Evolutionary conservation across 1,284 basidiomycete genomes (phyloP), one percentile per base, ranked within the genome.

Genomic region (Flammula alnicola): DNA sequence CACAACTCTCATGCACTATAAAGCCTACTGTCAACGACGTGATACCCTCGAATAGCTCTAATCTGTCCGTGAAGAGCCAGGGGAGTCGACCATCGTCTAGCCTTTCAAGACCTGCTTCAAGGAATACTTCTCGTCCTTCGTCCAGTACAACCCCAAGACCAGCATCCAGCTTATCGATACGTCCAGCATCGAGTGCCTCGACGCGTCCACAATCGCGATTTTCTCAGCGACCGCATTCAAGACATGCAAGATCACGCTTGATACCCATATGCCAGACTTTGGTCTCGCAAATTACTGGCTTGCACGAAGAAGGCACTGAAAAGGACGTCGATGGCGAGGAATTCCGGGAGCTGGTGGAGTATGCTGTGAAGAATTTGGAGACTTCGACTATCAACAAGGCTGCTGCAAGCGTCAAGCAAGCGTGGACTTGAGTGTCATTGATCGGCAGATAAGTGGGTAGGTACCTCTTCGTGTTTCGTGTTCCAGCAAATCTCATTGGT

Each of bases 251-350:
- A 8, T 73, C 78, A 4, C 77, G 79, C 22, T 65, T 89, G 6
- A 55, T 80, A 0, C 79, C 83, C 1, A 61, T 79, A 27, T 79
- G 75, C 46, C 80, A 85, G 49, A 62, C 71, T 0, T 69, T 90
- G 17, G 80, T 88, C 16, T 72, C 75, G 0, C 79, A 84, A 39
- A 57, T 86, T 5, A 78, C 68, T 9, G 72, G 72, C 9, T 51
- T 75, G 17, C 55, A 61, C 1, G 79, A 81, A 47, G 64, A 68
- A 8, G 59, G 52, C 1, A 51, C 39, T 8, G 75, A 75, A 32
- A 73, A 71, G 22, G 67, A 69, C n/a, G 60, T 61, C 2, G 75
- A 79, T 33, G 69, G 67, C 31, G 76, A 78, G 30, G 71, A 73
- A 16, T 83, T 80, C 58, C 76, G 72, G 22, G 66, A 70, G 17